Evolutionary conservation across 805 yeast species (phyloP).

Genomic region (Lipomyces yamanashiensis): DNA sequence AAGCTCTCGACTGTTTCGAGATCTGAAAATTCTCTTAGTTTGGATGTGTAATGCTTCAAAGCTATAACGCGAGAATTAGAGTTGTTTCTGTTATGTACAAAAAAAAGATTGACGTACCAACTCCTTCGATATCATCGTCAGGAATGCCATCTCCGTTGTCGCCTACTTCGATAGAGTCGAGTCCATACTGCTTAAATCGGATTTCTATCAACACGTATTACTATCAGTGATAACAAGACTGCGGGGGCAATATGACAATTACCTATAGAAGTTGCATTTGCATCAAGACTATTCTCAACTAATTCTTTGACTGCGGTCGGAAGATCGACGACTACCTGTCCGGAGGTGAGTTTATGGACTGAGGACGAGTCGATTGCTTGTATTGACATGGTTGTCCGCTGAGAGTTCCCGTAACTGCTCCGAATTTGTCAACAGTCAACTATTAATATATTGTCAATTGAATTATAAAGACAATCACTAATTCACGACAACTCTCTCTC

Average conservation of each 20-base stretch:
- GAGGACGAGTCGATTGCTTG: conserved; percentile 56
- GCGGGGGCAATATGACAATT: background rate
- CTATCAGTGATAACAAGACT: background rate
- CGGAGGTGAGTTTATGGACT: conserved; percentile 80
- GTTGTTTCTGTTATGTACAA: background rate
- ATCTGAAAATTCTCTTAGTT: conserved; percentile 49
- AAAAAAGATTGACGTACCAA: conserved; percentile 45
- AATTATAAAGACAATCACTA: too few species aligned
- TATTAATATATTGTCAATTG: background rate
- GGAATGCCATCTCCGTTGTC: conserved; percentile 79
- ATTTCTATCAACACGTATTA: conserved; percentile 52
- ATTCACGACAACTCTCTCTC: background rate
- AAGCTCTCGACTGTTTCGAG: conserved; percentile 50
- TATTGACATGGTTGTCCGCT: conserved; percentile 40
- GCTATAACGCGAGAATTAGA: conserved; percentile 39
- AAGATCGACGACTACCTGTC: conserved; percentile 87
- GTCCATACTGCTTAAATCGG: conserved; percentile 69
- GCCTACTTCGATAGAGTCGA: conserved; percentile 66
- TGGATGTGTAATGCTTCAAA: conserved; percentile 59
- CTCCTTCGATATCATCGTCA: conserved; percentile 51
- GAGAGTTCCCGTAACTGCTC: too few species aligned
- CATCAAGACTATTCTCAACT: conserved; percentile 86
- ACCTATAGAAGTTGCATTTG: conserved; percentile 62
- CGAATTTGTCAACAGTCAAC: background rate
- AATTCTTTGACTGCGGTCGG: conserved; percentile 81